These are phyloP conservation scores for Camellia lanceoleosa DNA, from an alignment of 148 eudicot genomes.

Conservation along the genomic window DNA sequence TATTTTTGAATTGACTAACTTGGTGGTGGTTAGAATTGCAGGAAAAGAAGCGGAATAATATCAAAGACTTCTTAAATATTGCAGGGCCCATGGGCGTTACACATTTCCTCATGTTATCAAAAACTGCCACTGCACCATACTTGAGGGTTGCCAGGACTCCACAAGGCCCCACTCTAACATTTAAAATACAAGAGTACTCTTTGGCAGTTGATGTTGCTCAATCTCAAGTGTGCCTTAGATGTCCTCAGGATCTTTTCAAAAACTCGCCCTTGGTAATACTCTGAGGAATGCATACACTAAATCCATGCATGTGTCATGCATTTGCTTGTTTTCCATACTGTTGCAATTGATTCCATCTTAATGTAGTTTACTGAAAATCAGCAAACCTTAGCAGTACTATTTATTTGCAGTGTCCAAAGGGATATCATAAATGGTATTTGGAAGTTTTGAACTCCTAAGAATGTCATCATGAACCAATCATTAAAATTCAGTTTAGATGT, in stretches of 20 bases:
- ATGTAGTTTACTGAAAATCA: neutral
- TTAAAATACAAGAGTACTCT: slow-evolving; percentile 77
- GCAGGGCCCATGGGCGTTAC: no score
- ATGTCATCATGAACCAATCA: neutral
- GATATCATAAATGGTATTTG: neutral
- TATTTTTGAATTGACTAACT: no score
- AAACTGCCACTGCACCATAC: no score
- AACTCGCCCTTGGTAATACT: slow-evolving; percentile 73
- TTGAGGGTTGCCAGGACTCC: no score
- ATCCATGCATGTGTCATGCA: neutral
- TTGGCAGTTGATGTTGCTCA: slow-evolving; percentile 73
- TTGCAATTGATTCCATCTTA: no score
- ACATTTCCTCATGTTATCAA: no score
- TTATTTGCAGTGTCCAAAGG: neutral
- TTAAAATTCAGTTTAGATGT: neutral
- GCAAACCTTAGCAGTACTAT: neutral
- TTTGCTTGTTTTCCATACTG: no score
- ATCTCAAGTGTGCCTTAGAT: slow-evolving; percentile 79
- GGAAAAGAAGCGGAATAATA: no score
- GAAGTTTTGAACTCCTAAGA: neutral
- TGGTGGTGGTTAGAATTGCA: no score
- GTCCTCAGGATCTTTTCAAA: slow-evolving; percentile 78
- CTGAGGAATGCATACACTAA: neutral
- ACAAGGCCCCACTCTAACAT: slow-evolving; percentile 90
- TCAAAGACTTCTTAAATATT: no score